phyloP scores from a whole-genome alignment of 805 yeast species.

The Starmerella sirachaensis region DNA sequence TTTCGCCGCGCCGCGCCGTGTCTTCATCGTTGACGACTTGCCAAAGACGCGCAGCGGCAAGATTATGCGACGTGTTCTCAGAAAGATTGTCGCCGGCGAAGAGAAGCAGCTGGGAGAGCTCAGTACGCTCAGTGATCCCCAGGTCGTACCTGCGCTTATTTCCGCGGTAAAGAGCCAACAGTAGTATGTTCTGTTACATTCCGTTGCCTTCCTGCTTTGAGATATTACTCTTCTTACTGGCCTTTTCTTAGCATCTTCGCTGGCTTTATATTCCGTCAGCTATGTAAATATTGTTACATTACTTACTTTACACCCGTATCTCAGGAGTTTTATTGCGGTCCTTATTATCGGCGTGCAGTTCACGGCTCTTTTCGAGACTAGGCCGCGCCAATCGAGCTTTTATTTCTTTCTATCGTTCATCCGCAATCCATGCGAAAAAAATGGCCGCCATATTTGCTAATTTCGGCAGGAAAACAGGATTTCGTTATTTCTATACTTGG shows the following conservation, averaged over 20 bases:
- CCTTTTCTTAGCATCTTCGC: too few species aligned
- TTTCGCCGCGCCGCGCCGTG: constrained; percentile 89
- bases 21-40: constrained; percentile 73
- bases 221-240: too few species aligned
- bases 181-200: not conserved
- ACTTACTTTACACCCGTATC: too few species aligned
- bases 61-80: constrained; percentile 94
- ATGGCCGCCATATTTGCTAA: too few species aligned
- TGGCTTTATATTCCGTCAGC: not conserved
- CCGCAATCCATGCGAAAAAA: too few species aligned
- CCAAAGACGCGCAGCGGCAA: constrained; percentile 98
- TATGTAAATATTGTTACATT: not conserved
- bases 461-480: too few species aligned
- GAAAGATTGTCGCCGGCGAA: constrained; percentile 87
- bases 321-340: too few species aligned
- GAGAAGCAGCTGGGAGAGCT: constrained; percentile 87
- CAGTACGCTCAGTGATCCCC: constrained; percentile 79
- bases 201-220: not conserved
- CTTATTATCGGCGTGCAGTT: too few species aligned
- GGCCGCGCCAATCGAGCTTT: too few species aligned
- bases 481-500: too few species aligned
- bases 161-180: constrained; percentile 37
- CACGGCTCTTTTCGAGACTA: too few species aligned
- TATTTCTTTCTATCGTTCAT: too few species aligned
- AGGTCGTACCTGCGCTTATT: constrained; percentile 66